A percentile compares a stretch with the other conserved stretches of the same genome.
These are phyloP conservation scores for Didymella arachidicola DNA, from an alignment of 2,329 filamentous ascomycete genomes.

Conservation along the genomic window DNA sequence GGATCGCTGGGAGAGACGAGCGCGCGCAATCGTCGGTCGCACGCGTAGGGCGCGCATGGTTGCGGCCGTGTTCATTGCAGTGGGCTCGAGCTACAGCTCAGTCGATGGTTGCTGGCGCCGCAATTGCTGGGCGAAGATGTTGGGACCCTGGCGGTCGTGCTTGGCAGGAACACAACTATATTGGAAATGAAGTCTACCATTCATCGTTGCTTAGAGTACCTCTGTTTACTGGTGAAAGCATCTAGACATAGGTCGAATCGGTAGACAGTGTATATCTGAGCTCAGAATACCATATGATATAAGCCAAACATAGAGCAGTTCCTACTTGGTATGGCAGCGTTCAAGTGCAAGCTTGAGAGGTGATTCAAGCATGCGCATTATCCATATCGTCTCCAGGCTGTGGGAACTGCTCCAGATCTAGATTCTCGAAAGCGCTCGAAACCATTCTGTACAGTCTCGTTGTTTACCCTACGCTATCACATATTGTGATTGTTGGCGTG, in stretches of 20 bases:
- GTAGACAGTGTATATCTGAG: not conserved
- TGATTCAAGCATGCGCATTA: not conserved
- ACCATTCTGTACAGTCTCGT: not conserved
- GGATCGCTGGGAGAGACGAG: slow-evolving; percentile 25
- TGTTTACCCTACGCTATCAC: not conserved
- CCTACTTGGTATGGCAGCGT: not conserved
- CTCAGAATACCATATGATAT: not conserved
- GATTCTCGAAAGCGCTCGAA: not conserved
- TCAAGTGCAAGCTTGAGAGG: not conserved
- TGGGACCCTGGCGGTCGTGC: slow-evolving; percentile 12
- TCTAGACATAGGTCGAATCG: not conserved
- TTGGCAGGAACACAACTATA: slow-evolving; percentile 5
- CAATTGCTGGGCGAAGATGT: slow-evolving; percentile 12
- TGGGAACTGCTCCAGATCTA: too few relatives aligned
- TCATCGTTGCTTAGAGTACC: not conserved
- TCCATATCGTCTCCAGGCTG: not conserved
- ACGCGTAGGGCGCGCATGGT: slow-evolving; percentile 40
- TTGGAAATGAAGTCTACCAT: not conserved
- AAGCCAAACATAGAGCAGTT: not conserved
- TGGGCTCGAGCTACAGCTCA: slow-evolving; percentile 30
- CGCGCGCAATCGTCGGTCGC: slow-evolving; percentile 33
- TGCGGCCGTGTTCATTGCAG: slow-evolving; percentile 38
- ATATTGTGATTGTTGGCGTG: not conserved
- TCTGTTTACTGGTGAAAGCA: not conserved
- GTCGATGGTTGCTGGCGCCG: slow-evolving; percentile 25